Evolutionary conservation across 108 stramenopile genomes (phyloP), one percentile per base, ranked within the genome.

Genomic region (Aurantiochytrium sp.): DNA sequence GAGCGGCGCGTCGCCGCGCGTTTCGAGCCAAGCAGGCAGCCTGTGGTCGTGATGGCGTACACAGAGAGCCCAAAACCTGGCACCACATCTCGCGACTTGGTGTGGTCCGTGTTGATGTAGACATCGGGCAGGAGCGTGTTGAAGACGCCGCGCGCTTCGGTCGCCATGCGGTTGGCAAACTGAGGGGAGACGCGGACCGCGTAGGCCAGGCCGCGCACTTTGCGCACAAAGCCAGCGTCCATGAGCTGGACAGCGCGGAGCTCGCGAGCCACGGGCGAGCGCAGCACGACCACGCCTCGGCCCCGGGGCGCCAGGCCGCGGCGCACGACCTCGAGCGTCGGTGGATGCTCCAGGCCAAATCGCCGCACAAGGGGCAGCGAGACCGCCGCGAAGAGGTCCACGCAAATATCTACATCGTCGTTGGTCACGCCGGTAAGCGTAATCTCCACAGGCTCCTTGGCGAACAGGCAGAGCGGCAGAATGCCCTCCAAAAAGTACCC

Each of bases 401-500:
- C 90, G 24, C 95, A 95, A 4, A 96, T 94, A 55, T 96, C 95
- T 73, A 95, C 90, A 88, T 95, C 95, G 31, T 95, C 97, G 54
- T 94, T 90, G 4, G 94, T 94, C 30, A 93, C 89, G 17, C 95
- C 95, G 5, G 90, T 90, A 32, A 98, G 91, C 0, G 92, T 93
- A 34, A 98, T 81, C 17, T 91, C 65, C 55, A 99, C 90, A 21
- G 94, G 89, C 81, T 95, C 93, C 90, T 98, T 98, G 48, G 96
- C 96, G 92, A 99, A 98, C 3, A 96, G 93, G 12, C 97, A 97
- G 88, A 99, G 87, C 34, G 97, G 97, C 50, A 98, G 65, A 34
- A 99, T 94, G 55, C 96, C 99, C 88, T 99, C 98, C 52, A 99
- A 87, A 87, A 97, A 99, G 98, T 98, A 99, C 21, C 98, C 97